Evolutionary conservation across 2,329 filamentous ascomycete species (phyloP), one percentile per base, ranked within the genome.

Genomic region (Juglanconis oblonga): DNA sequence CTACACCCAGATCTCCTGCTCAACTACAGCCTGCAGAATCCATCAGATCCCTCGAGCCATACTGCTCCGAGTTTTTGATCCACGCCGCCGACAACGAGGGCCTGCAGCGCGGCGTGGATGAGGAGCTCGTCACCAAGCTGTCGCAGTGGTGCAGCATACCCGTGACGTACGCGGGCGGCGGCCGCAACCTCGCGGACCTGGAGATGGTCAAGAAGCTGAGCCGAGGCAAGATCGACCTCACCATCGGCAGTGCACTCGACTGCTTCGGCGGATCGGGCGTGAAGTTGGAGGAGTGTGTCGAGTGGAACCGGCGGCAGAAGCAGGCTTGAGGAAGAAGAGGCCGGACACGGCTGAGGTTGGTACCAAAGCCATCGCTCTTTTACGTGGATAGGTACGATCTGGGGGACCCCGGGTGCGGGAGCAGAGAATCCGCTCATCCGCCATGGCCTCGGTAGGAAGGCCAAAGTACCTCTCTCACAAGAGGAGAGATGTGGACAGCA

Each of bases 61-160:
- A 95, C 76, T 98, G 95, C 78, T 92, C 90, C 64, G 95, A 99
- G 74, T 98, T 99, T 71, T 84, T 99, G 57, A 95, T 99, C 70
- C 95, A 99, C 73, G 95, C 95, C 14, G 95, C 95, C 47, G 95
- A 99, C 74, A 95, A 97, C 64, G 95, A 99, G 76, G 95, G 95
- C 11, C 80, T 98, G 48, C 95, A 98, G 73, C 84, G 86, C 69
- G 95, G 95, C 51, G 90, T 99, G 64, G 95, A 99, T 68, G 89
- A 95, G 72, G 83, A 88, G 66, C 82, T 99, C 11, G 92, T 99
- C 8, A 75, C 81, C 66, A 85, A 81, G 65, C 79, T 99, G 55
- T 87, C 92, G 1, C 78, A 88, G 65, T 98, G 95, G 92, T 97
- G 92, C 72, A 87, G 80, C 44, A 94, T 97, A 67, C 95, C 95